Percentiles rank a stretch among this genome's conserved stretches.
These are phyloP conservation scores for Ogataea trehalophila DNA, from an alignment of 805 yeast species.

Conservation along the genomic window DNA sequence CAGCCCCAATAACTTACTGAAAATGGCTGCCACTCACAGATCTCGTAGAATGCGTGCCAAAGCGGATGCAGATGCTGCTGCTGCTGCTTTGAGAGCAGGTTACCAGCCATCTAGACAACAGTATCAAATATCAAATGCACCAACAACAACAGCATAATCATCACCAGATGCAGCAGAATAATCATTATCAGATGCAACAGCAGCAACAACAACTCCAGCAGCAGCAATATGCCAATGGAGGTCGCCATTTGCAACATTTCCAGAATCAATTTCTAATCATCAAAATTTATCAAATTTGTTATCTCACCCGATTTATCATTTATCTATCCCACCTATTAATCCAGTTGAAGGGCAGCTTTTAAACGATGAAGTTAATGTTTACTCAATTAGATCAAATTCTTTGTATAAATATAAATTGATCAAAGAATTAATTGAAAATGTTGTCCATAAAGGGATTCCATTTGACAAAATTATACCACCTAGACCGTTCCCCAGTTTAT, in stretches of 20 bases:
- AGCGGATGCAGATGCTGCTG: neutral
- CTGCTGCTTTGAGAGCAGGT: neutral
- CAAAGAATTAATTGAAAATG: slow-evolving; percentile 47
- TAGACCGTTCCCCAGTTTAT: slow-evolving; percentile 22
- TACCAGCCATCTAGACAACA: slow-evolving; percentile 1
- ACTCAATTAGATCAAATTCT: slow-evolving; percentile 45
- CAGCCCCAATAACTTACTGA: neutral
- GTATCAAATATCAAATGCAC: neutral
- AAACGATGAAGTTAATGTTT: slow-evolving; percentile 56
- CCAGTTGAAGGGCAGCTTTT: slow-evolving; percentile 23
- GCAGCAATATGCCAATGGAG: too few relatives aligned
- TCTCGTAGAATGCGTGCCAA: slow-evolving; percentile 2
- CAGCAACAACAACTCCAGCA: too few relatives aligned
- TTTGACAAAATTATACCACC: slow-evolving; percentile 43
- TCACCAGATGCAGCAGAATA: too few relatives aligned
- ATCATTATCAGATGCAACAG: too few relatives aligned
- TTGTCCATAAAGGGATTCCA: slow-evolving; percentile 42
- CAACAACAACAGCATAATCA: neutral
- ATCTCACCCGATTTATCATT: slow-evolving; percentile 23
- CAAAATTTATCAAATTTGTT: slow-evolving; percentile 12
- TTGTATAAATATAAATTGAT: slow-evolving; percentile 38
- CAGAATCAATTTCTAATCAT: slow-evolving; percentile 8
- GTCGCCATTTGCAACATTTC: neutral
- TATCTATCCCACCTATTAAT: slow-evolving; percentile 24
- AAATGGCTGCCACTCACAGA: slow-evolving; percentile 2